Base-by-base conservation (phyloP, 2,329 filamentous ascomycete genomes). In the Beauveria pseudobassiana region DNA sequence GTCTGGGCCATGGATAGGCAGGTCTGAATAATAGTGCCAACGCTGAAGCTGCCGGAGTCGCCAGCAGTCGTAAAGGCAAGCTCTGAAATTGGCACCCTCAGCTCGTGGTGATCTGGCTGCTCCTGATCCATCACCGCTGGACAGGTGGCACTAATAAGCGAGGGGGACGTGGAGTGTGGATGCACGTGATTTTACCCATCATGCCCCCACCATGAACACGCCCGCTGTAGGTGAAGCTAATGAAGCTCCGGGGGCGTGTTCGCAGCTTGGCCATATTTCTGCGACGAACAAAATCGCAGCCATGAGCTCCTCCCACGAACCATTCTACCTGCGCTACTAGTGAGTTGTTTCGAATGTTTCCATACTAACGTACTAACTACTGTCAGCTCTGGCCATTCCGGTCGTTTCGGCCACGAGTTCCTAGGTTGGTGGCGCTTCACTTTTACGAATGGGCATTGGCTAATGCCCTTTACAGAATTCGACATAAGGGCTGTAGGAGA, bases 301-400 rank as follows among this genome's bases (percentile, higher is more conserved):
- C 63, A 92, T 89, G 82, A 80, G 89, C 68, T 80, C 83, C 63
- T 77, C 82, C 69, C 89, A 83, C 75, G 93, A 97, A 70, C 88
- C 89, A 8, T 98, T 99, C 74, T 99, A 99, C 72, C 79, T 99
- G 67, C 88, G 95, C 70, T 99, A 99, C 82, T 99, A 99, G 93
- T 97, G 85, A 75, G 89, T 75, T 42, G 67, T 60, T 48, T 22
- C 12, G 20, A 20, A 68, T 64, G 59, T 22, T 8, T 6, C 18
- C 18, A 9, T 3, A n/a, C 18, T 8, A 20, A 3, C 30, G 2
- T 22, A 45, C 65, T 63, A 64, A 62, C 55, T 59, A 38, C 30
- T 20, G 63, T 69, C 73, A 98, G 93, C 82, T 98, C 95, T 68
- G 95, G 95, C 70, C 95, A 99, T 77, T 95, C 92, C 76, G 95